Percentiles rank a stretch among this genome's conserved stretches.
These are phyloP conservation scores for Hamamelis virginiana DNA, from an alignment of 164 flowering plant species.

Conservation along the genomic window DNA sequence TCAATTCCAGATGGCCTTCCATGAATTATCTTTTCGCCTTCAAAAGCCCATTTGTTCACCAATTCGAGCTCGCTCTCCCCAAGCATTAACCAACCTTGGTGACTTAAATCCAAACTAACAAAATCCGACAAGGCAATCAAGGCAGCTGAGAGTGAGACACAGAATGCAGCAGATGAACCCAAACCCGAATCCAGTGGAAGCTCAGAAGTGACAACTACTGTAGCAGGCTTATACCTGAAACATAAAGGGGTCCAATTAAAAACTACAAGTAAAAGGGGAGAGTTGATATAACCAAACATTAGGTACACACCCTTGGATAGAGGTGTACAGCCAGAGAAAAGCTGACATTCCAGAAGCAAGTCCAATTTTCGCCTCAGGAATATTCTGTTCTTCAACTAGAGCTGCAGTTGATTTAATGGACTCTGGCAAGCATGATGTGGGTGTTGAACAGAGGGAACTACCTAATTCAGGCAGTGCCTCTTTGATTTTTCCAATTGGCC, in stretches of 20 bases:
- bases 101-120: constrained; percentile 40
- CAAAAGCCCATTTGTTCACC: constrained; percentile 95
- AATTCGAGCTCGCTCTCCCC: constrained; percentile 65
- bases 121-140: constrained; percentile 61
- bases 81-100: constrained; percentile 60
- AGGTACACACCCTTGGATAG: constrained; percentile 67
- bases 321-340: constrained; percentile 78
- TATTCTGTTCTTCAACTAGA: constrained; percentile 66
- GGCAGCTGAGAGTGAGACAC: constrained; percentile 90
- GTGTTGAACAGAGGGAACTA: constrained; percentile 34
- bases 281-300: background rate
- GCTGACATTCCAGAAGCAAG: constrained; percentile 77
- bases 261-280: background rate
- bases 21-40: constrained; percentile 96
- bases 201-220: constrained; percentile 65
- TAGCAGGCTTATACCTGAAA: constrained; percentile 77
- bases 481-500: constrained; percentile 64
- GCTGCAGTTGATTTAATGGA: constrained; percentile 35
- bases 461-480: constrained; percentile 41
- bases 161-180: constrained; percentile 95
- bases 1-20: constrained; percentile 98
- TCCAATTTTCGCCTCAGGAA: constrained; percentile 80
- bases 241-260: constrained; percentile 4
- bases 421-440: constrained; percentile 60
- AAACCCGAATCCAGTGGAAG: constrained; percentile 93